A percentile compares a stretch with the other conserved stretches of the same genome.
phyloP scores from a whole-genome alignment of 108 stramenopile species.

The Nitzschia inconspicua region DNA sequence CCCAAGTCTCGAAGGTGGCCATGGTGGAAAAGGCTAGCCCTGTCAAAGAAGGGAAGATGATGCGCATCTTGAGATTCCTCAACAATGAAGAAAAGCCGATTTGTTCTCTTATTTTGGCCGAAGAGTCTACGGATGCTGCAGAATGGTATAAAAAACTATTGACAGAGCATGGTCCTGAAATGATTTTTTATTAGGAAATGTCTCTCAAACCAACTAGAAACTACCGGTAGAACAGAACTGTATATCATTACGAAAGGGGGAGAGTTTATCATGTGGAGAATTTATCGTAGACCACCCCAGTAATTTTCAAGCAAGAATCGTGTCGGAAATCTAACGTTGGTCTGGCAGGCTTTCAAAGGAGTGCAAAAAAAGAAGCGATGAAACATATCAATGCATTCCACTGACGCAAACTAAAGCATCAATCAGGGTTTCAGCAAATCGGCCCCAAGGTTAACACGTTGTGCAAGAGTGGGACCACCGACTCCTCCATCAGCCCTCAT shows the following conservation, averaged over 20 bases:
- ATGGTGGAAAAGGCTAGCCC: constrained; percentile 39
- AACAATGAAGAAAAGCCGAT: constrained; percentile 41
- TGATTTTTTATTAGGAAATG: too few species aligned
- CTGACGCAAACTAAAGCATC: neutral
- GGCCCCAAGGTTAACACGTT: constrained; percentile 41
- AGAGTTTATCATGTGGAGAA: too few species aligned
- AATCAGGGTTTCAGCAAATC: neutral
- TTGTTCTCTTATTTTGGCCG: constrained; percentile 62
- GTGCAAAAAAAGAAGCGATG: too few species aligned
- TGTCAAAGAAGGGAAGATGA: constrained; percentile 5
- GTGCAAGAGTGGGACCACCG: constrained; percentile 45
- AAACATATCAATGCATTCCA: too few species aligned
- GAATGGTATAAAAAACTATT: constrained; percentile 50
- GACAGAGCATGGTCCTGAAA: neutral
- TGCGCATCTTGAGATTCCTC: constrained; percentile 59
- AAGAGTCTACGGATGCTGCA: constrained; percentile 34
- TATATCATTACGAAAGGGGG: too few species aligned
- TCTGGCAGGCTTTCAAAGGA: too few species aligned
- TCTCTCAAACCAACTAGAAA: too few species aligned
- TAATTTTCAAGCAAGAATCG: too few species aligned
- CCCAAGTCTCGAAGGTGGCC: constrained; percentile 49
- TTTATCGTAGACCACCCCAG: too few species aligned
- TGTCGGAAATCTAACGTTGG: too few species aligned
- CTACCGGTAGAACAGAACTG: too few species aligned
- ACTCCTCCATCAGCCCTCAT: constrained; percentile 56